Evolutionary conservation across 441 rosid genomes (phyloP).

Genomic region (Raphanus hybrid): DNA sequence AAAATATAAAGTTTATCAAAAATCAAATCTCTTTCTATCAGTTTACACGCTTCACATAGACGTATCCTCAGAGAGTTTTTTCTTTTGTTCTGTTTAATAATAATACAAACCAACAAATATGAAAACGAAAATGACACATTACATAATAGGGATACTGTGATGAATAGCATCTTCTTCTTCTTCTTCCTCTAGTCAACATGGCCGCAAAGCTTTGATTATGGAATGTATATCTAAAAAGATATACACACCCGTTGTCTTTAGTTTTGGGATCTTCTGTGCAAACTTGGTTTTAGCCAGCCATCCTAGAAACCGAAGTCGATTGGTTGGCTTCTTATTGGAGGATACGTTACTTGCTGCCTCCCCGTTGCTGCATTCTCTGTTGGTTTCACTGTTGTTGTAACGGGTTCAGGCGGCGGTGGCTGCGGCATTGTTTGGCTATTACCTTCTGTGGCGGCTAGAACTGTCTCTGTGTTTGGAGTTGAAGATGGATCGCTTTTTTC

Average conservation of each 20-base stretch:
- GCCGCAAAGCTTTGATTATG: conserved; percentile 12
- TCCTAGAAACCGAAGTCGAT: conserved; percentile 39
- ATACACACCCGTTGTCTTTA: conserved; percentile 14
- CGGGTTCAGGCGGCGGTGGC: conserved; percentile 20
- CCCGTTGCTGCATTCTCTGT: conserved; percentile 28
- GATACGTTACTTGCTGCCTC: conserved; percentile 26
- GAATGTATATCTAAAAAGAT: conserved; percentile 20
- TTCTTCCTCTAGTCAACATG: conserved; percentile 9
- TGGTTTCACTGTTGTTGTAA: conserved; percentile 34
- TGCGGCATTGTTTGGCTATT: conserved; percentile 19
- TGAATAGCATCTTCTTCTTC: conserved; percentile 16
- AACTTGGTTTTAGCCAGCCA: conserved; percentile 31
- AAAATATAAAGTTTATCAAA: background rate
- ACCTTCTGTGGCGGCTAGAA: conserved; percentile 10
- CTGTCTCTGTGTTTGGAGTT: conserved; percentile 29
- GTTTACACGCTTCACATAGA: conserved; percentile 38
- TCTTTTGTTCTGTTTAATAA: background rate
- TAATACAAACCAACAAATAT: conserved; percentile 20
- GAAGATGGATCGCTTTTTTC: conserved; percentile 24
- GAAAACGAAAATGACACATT: conserved; percentile 19
- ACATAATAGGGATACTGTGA: conserved; percentile 12
- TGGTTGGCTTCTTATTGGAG: conserved; percentile 41
- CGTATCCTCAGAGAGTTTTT: conserved; percentile 5
- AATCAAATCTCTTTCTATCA: conserved; percentile 3
- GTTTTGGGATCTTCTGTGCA: conserved; percentile 26